phyloP scores from a whole-genome alignment of 139 green algal species.

The Chlamydomonas incerta region DNA sequence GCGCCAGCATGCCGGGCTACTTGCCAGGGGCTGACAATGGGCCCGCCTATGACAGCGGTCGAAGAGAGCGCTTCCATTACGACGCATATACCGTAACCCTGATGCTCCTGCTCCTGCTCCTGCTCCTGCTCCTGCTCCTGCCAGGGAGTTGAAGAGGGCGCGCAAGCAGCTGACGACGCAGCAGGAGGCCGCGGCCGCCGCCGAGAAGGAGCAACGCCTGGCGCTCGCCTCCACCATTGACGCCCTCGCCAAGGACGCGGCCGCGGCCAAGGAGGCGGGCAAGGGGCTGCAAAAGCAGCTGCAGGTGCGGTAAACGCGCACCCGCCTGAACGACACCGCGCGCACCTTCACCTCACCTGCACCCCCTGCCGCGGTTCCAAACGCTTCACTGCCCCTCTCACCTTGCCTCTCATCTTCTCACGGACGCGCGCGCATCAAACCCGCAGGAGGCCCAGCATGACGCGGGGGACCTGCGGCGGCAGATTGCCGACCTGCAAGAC shows the following conservation, averaged over 20 bases:
- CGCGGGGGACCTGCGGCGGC: constrained; percentile 6
- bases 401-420: not conserved
- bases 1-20: too few species aligned
- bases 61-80: too few species aligned
- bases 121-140: too few species aligned
- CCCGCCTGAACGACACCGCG: too few species aligned
- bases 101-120: too few species aligned
- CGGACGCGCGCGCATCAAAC: too few species aligned
- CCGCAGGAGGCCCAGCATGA: constrained; percentile 27
- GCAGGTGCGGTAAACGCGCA: constrained; percentile 31
- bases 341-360: not conserved
- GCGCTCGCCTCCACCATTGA: constrained; percentile 12
- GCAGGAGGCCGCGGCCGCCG: constrained; percentile 14
- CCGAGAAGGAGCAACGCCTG: constrained; percentile 3
- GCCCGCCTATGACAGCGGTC: too few species aligned
- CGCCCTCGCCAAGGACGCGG: not conserved
- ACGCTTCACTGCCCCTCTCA: not conserved
- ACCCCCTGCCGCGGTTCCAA: not conserved
- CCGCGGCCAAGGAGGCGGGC: not conserved
- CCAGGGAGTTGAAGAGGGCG: not conserved
- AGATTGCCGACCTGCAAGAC: not conserved
- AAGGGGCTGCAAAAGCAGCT: constrained; percentile 9
- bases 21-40: too few species aligned
- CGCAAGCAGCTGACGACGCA: constrained; percentile 25
- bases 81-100: too few species aligned